Evolutionary conservation across 495 filamentous ascomycete species (phyloP).

Genomic region (Niebla homalea): DNA sequence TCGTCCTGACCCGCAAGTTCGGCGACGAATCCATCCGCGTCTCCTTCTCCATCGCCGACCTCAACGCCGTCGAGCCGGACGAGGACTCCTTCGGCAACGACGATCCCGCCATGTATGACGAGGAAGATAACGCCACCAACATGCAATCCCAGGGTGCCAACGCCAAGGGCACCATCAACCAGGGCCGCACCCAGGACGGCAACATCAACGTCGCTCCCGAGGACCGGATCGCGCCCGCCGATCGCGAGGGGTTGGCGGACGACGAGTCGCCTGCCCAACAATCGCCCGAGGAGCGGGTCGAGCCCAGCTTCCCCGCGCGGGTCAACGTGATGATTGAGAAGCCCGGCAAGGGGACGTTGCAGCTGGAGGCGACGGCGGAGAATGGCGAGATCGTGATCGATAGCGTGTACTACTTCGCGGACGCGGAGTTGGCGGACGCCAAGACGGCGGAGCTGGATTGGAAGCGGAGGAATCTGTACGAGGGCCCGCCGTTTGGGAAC

Average conservation of each 20-base stretch:
- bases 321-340: slow-evolving; percentile 82
- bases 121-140: slow-evolving; percentile 29
- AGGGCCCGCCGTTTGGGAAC: slow-evolving; percentile 83
- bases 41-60: slow-evolving; percentile 84
- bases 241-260: slow-evolving; percentile 37
- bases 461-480: slow-evolving; percentile 63
- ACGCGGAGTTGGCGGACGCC: slow-evolving; percentile 54
- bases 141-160: slow-evolving; percentile 39
- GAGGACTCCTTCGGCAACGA: slow-evolving; percentile 30
- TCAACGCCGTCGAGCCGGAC: slow-evolving; percentile 58
- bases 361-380: slow-evolving; percentile 76
- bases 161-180: slow-evolving; percentile 40
- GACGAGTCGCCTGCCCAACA: slow-evolving; percentile 23
- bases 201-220: slow-evolving; percentile 43
- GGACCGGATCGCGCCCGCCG: slow-evolving; percentile 44
- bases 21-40: slow-evolving; percentile 87
- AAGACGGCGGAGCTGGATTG: slow-evolving; percentile 54
- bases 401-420: slow-evolving; percentile 75
- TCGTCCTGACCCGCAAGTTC: slow-evolving; percentile 68
- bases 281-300: slow-evolving; percentile 29
- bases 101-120: slow-evolving; percentile 33
- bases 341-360: slow-evolving; percentile 62
- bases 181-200: slow-evolving; percentile 32
- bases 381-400: slow-evolving; percentile 82
- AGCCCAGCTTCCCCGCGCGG: slow-evolving; percentile 63